Evolutionary conservation across 768 basidiomycete species (phyloP).

Genomic region (Nevesoporus exiguus): DNA sequence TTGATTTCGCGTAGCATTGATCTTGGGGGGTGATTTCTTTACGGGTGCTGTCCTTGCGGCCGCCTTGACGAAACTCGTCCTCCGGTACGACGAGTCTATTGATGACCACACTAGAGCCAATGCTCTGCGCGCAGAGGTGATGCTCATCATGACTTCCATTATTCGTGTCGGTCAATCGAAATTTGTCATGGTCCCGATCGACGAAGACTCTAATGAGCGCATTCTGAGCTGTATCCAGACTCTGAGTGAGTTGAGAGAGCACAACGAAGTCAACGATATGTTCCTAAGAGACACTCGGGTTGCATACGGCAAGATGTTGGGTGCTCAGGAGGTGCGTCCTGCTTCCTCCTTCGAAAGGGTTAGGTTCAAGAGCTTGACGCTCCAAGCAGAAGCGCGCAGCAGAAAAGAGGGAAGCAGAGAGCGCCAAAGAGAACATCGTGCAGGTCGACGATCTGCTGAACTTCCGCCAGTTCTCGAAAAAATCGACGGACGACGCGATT

Average conservation of each 20-base stretch:
- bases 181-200: slow-evolving; percentile 90
- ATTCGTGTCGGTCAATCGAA: slow-evolving; percentile 98
- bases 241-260: slow-evolving; percentile 70
- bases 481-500: slow-evolving; percentile 73
- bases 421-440: slow-evolving; percentile 57
- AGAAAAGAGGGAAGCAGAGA: slow-evolving; percentile 87
- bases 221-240: slow-evolving; percentile 96
- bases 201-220: slow-evolving; percentile 96
- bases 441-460: slow-evolving; percentile 91
- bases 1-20: slow-evolving; percentile 51
- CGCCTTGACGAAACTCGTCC: slow-evolving; percentile 85
- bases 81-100: slow-evolving; percentile 59
- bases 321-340: slow-evolving; percentile 76
- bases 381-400: slow-evolving; percentile 71
- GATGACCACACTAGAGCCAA: slow-evolving; percentile 60
- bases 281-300: slow-evolving; percentile 85
- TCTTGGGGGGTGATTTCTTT: slow-evolving; percentile 96
- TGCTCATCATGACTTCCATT: slow-evolving; percentile 97
- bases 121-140: slow-evolving; percentile 85
- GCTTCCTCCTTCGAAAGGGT: not conserved
- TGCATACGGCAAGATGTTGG: slow-evolving; percentile 95
- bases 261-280: slow-evolving; percentile 58
- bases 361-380: not conserved
- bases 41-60: slow-evolving; percentile 89
- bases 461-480: slow-evolving; percentile 96